Evolutionary conservation across 2,329 filamentous ascomycete genomes (phyloP), one percentile per base, ranked within the genome.

Genomic region (Hypoxylon sp.): DNA sequence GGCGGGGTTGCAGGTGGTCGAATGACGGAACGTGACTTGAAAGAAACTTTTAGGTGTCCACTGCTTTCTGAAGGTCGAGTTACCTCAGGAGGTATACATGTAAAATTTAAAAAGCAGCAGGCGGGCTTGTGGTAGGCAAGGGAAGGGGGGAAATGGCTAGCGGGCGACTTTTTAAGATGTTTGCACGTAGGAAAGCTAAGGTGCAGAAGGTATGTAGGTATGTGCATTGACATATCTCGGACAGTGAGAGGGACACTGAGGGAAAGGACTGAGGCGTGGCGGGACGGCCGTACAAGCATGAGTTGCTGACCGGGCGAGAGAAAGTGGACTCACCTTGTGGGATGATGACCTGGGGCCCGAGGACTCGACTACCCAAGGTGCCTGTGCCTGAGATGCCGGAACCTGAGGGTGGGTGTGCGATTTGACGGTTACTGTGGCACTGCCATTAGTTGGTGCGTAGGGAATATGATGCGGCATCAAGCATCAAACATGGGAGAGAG

Each of bases 21-120:
- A 72, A 74, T 73, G 72, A 73, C 72, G 72, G 67, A 74, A 71
- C 72, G 72, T 74, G 72, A 74, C 72, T 72, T 72, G 70, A 72
- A 71, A 71, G 71, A 73, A 67, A 72, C 69, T 68, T 72, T 73
- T 70, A 73, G 69, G 71, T 74, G 65, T 68, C 65, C 65, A 67
- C 65, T 57, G 59, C 59, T 70, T 70, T 41, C 69, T 62, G 70
- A 68, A 64, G 63, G 54, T 59, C 59, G 48, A 69, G 68, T 68
- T 71, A 70, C 68, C 65, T 65, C 66, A 62, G 49, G 43, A 43
- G 28, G 34, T 52, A 47, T 56, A 46, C 55, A 48, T 63, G 32
- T 32, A 37, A 65, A 62, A 62, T 59, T 57, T 55, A 53, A 62
- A 62, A 59, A 64, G 60, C 57, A 59, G 57, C 57, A 56, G 60